These are phyloP conservation scores for Haplosporangium gracile DNA, from an alignment of 192 early-diverging fungal species.

Conservation along the genomic window DNA sequence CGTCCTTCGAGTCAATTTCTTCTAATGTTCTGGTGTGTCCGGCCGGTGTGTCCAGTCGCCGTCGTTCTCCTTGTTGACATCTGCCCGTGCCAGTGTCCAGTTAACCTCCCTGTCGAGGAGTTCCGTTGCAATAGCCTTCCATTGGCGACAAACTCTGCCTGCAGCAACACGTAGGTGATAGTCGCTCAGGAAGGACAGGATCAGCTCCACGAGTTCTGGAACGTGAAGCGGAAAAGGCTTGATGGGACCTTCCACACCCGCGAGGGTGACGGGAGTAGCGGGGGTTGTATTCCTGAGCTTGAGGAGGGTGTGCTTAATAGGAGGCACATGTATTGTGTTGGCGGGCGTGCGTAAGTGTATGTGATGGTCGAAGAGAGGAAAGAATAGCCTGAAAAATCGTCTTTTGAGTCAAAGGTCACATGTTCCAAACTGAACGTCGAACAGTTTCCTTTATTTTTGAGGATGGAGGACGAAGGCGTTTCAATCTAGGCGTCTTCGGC, in stretches of 20 bases:
- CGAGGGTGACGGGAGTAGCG: neutral
- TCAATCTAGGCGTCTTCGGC: constrained; percentile 10
- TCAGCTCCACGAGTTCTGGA: neutral
- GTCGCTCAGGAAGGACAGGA: neutral
- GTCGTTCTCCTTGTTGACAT: neutral
- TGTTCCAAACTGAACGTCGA: no score
- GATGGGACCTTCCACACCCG: neutral
- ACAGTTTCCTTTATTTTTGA: neutral
- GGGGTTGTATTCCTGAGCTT: neutral
- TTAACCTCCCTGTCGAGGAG: neutral
- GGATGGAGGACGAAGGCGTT: neutral
- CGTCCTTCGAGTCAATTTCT: neutral
- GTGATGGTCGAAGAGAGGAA: neutral
- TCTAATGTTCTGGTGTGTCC: neutral
- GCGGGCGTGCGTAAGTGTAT: neutral
- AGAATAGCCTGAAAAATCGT: neutral
- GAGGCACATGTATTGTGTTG: neutral
- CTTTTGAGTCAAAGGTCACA: neutral
- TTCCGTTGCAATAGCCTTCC: neutral
- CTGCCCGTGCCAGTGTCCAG: neutral
- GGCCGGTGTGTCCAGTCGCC: neutral
- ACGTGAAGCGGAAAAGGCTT: neutral
- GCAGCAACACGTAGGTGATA: neutral
- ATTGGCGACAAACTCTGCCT: neutral
- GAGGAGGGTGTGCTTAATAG: neutral